Percentiles rank a stretch among this genome's conserved stretches.
These are phyloP conservation scores for Chaetomidium leptoderma DNA, from an alignment of 495 filamentous ascomycete species.

Conservation along the genomic window DNA sequence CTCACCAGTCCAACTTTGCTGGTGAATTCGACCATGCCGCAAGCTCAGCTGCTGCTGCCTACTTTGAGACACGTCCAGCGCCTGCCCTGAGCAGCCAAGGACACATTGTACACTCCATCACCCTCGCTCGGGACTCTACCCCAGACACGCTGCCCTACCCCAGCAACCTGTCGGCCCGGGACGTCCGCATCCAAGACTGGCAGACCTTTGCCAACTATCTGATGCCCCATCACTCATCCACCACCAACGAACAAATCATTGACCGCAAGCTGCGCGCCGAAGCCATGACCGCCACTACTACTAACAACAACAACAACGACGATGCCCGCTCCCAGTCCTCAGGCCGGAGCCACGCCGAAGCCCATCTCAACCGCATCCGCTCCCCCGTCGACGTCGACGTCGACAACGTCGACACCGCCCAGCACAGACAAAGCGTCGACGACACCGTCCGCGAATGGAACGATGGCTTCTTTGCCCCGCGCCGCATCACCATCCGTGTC, in stretches of 20 bases:
- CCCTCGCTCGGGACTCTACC: constrained; percentile 21
- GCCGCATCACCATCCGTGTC: constrained; percentile 30
- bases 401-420: constrained; percentile 1
- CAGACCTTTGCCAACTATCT: constrained; percentile 48
- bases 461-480: constrained; percentile 45
- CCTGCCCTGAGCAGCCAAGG: constrained; percentile 8
- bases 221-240: constrained; percentile 31
- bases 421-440: constrained; percentile 26
- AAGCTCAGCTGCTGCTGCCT: constrained; percentile 31
- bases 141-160: constrained; percentile 37
- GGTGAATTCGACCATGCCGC: constrained; percentile 27
- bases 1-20: constrained; percentile 29
- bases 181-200: constrained; percentile 46
- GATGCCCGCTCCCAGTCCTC: constrained; percentile 12
- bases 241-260: constrained; percentile 32
- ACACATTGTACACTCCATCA: constrained; percentile 24
- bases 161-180: constrained; percentile 27
- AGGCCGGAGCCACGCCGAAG: constrained; percentile 29
- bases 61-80: constrained; percentile 41
- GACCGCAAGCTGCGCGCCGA: constrained; percentile 37
- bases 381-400: constrained; percentile 6
- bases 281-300: constrained; percentile 17
- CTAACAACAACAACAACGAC: constrained; percentile 17
- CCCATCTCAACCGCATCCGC: constrained; percentile 35
- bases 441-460: constrained; percentile 48